phyloP scores from a whole-genome alignment of 129 eudicot genomes.

The Erigeron canadensis region DNA sequence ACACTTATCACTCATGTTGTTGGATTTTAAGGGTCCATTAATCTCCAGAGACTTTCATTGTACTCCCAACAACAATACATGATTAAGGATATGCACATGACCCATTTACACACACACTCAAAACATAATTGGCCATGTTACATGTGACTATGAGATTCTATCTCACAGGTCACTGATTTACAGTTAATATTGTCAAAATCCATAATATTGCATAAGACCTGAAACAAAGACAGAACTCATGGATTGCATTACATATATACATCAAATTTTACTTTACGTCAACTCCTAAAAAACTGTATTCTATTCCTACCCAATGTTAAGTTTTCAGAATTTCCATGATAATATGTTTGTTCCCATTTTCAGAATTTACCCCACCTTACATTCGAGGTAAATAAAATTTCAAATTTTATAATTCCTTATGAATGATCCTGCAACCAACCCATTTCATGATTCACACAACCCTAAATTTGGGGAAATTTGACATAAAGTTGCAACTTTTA shows the following conservation, averaged over 20 bases:
- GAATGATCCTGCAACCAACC: no score
- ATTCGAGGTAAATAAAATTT: neutral
- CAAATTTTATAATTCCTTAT: neutral
- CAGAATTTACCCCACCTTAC: neutral
- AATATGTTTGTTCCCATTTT: slow-evolving; percentile 1
- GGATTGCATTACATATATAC: neutral
- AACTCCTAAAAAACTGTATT: neutral
- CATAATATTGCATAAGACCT: neutral
- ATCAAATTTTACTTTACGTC: neutral
- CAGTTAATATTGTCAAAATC: neutral
- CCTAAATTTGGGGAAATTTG: slow-evolving; percentile 21
- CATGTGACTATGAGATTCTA: slow-evolving; percentile 14
- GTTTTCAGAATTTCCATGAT: neutral
- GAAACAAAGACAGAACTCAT: neutral
- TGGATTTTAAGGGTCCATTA: neutral
- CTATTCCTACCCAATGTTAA: neutral
- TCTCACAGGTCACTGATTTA: neutral
- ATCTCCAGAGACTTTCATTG: neutral
- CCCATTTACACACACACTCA: neutral
- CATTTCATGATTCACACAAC: neutral
- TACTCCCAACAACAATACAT: slow-evolving; percentile 10
- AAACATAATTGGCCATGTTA: slow-evolving; percentile 5
- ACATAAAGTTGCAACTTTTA: no score
- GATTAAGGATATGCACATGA: slow-evolving; percentile 21
- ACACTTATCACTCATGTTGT: slow-evolving; percentile 11